Base-by-base conservation (phyloP, 768 basidiomycete genomes). In the Lentinula sp. region DNA sequence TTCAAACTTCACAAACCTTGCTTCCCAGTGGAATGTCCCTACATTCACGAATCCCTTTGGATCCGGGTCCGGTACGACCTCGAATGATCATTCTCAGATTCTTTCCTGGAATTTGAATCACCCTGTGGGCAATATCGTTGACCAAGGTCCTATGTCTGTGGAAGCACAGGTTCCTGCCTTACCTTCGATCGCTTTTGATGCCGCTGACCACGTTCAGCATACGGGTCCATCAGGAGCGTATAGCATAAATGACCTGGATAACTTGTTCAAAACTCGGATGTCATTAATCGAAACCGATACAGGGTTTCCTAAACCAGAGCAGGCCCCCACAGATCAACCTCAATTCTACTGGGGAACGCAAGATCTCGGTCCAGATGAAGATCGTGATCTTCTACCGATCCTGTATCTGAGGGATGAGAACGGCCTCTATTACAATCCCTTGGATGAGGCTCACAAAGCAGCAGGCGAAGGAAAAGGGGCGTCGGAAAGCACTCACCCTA, bases 1-100 rank as follows among this genome's bases (percentile, higher is more conserved):
- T 34, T 35, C 53, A 1, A 39, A 10, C n/a, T 35, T 39, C 53
- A 21, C 7, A 3, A 23, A 21, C 39, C 18, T 23, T 4, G 7
- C 23, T 16, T 31, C 39, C 23, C 37, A 45, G 5, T 56, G 55
- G 55, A 43, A 43, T 8, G 37, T 39, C 1, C 55, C 55, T 23
- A 56, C 55, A 16, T 56, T 56, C n/a, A 56, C 55, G 13, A 43
- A 56, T 56, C 55, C 55, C 18, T 56, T 56, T 28, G 37, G 16
- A 13, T 43, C 55, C 40, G 40, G 5, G 7, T 37, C 53, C 21
- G 21, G 35, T 37, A 9, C 37, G 6, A 21, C 37, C 21, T 28
- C 18, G 4, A 56, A 28, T 56, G 53, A 40, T n/a, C 3, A 2
- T 23, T 34, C 50, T 51, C 37, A 13, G 13, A 39, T 39, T 9